Evolutionary conservation across 2,329 filamentous ascomycete species (phyloP), one percentile per base, ranked within the genome.

Genomic region (Onygenales sp.): DNA sequence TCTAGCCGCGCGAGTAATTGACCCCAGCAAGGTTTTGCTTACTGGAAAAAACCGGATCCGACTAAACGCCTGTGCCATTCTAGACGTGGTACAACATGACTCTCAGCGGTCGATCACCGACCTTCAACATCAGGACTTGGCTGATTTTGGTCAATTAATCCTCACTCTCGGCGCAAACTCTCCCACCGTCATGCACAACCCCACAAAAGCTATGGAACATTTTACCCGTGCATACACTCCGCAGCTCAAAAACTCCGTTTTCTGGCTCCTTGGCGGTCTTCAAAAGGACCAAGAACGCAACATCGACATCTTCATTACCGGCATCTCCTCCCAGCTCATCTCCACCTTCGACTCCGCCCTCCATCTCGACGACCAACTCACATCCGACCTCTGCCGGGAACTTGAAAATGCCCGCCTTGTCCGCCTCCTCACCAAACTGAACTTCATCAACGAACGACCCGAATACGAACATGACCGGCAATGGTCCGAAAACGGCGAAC

Each of bases 401-500:
- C 79, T 97, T 5, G 93, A 97, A 66, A 97, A 97, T 62, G 91
- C 86, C 8, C 84, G 93, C 10, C 72, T 94, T 1, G 86, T 89
- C 32, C 87, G 93, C 13, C 75, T 95, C 10, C 71, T 87, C 55
- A 77, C 90, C 64, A 98, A 98, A 68, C 75, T 98, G 43, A 89
- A 88, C 56, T 80, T 87, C 54, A 83, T 98, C 66, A 93, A 93
- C 64, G 93, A 98, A 69, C 83, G 93, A 9, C 88, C 86, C 1
- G 92, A 97, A 64, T 86, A 87, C 57, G 87, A 89, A 51, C 83
- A 84, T 42, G 86, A 91, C 57, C 75, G 79, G 0, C 77, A 81
- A 48, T 98, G 93, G 92, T 88, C 89, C 4, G 92, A 97, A 69
- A 93, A 87, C 47, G 92, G 92, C 31, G 89, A 95, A 63, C 83